phyloP scores from a whole-genome alignment of 2,329 filamentous ascomycete species.

The Moelleriella libera region DNA sequence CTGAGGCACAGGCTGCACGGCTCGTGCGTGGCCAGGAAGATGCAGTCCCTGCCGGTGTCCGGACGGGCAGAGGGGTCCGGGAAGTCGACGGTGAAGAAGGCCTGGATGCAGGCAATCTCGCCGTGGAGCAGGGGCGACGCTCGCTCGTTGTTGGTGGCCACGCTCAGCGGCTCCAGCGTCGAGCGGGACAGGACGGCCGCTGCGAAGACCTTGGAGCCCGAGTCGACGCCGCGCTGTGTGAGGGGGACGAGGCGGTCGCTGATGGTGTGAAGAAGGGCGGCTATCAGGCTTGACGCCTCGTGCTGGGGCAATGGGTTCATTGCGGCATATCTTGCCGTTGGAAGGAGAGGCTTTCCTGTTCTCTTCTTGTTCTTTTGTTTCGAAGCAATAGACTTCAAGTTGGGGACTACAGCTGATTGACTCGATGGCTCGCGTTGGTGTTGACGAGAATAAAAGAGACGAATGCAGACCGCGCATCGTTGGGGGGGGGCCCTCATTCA shows the following conservation, averaged over 20 bases:
- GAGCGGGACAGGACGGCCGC: constrained; percentile 34
- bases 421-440: too few relatives aligned
- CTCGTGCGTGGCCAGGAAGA: constrained; percentile 30
- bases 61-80: constrained; percentile 22
- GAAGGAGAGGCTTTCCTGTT: too few relatives aligned
- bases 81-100: constrained; percentile 31
- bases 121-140: constrained; percentile 41
- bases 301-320: too few relatives aligned
- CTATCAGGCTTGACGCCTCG: constrained; percentile 14
- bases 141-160: constrained; percentile 42
- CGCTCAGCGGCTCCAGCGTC: constrained; percentile 26
- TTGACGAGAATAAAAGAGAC: too few relatives aligned
- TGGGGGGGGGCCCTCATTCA: too few relatives aligned
- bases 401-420: too few relatives aligned
- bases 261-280: constrained; percentile 24
- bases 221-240: constrained; percentile 31
- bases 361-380: too few relatives aligned
- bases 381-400: too few relatives aligned
- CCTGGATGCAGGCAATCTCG: constrained; percentile 46
- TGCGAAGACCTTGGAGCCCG: constrained; percentile 42
- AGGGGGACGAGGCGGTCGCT: constrained; percentile 35
- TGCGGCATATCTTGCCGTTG: too few relatives aligned
- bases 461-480: too few relatives aligned
- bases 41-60: constrained; percentile 26
- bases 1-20: neutral